A percentile compares a stretch with the other conserved stretches of the same genome.
These are phyloP conservation scores for Tolypocladium paradoxum DNA, from an alignment of 2,329 filamentous ascomycete genomes.

Conservation along the genomic window DNA sequence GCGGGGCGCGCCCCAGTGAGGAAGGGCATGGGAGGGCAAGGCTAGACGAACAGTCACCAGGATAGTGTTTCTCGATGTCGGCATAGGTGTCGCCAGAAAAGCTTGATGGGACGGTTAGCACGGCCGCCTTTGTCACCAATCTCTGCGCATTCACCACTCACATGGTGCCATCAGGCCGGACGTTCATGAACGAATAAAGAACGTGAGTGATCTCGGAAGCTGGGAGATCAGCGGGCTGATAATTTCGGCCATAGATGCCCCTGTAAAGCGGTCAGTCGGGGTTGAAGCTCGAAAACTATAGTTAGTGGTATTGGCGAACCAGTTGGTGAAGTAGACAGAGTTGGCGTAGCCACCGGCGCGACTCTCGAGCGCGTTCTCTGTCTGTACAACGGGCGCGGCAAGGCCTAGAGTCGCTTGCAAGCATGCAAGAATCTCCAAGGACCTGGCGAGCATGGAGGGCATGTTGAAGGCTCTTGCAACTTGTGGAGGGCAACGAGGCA, in stretches of 20 bases:
- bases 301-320: constrained; percentile 18
- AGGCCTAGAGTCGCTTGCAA: constrained; percentile 12
- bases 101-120: constrained; percentile 18
- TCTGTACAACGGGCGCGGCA: constrained; percentile 8
- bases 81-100: constrained; percentile 58
- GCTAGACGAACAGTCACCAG: constrained; percentile 44
- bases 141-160: constrained; percentile 23
- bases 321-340: constrained; percentile 38
- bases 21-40: background rate
- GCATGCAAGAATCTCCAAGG: constrained; percentile 14
- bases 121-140: background rate
- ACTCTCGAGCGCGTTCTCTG: constrained; percentile 7
- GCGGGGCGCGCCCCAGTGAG: no score
- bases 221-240: constrained; percentile 60
- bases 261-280: constrained; percentile 15
- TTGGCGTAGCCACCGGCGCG: constrained; percentile 19
- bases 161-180: constrained; percentile 61
- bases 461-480: constrained; percentile 8
- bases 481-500: background rate
- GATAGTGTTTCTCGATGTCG: constrained; percentile 64
- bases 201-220: constrained; percentile 63
- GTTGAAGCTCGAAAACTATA: background rate
- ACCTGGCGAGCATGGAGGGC: constrained; percentile 13
- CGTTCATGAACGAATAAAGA: constrained; percentile 72
- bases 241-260: constrained; percentile 68